Conservation (phyloP, 2,329 filamentous ascomycete species). For the Claviceps lovelessii region DNA sequence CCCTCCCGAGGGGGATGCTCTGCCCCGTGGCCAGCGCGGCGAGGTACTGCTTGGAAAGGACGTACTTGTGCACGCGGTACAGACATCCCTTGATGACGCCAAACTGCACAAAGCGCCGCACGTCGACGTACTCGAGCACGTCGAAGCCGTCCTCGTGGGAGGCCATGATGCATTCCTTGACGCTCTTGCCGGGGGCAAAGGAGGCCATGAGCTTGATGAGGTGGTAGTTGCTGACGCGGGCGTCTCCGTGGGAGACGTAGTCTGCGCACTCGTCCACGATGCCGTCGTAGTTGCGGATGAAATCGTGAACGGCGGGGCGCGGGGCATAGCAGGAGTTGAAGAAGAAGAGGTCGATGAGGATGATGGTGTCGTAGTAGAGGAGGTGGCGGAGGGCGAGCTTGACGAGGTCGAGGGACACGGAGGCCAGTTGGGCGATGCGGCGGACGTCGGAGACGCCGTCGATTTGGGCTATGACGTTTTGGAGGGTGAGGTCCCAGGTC, state of each 20-base stretch:
- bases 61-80: slow-evolving; percentile 86
- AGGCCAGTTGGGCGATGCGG: slow-evolving; percentile 69
- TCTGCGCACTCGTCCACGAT: slow-evolving; percentile 77
- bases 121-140: slow-evolving; percentile 63
- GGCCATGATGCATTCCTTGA: slow-evolving; percentile 73
- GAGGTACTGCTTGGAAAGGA: slow-evolving; percentile 52
- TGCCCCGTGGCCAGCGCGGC: slow-evolving; percentile 40
- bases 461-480: slow-evolving; percentile 69
- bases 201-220: slow-evolving; percentile 74
- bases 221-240: slow-evolving; percentile 40
- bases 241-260: slow-evolving; percentile 52
- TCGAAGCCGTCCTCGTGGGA: slow-evolving; percentile 53
- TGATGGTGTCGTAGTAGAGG: slow-evolving; percentile 80
- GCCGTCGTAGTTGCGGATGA: slow-evolving; percentile 57
- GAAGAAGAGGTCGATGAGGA: slow-evolving; percentile 89
- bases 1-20: slow-evolving; percentile 27
- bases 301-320: slow-evolving; percentile 60
- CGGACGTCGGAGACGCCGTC: slow-evolving; percentile 85
- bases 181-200: slow-evolving; percentile 69
- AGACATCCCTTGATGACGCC: slow-evolving; percentile 90
- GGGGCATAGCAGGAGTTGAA: slow-evolving; percentile 85
- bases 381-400: slow-evolving; percentile 78
- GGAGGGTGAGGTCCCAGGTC: slow-evolving; percentile 63
- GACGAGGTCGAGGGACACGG: slow-evolving; percentile 75
- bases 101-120: slow-evolving; percentile 85